Evolutionary conservation across 2,329 filamentous ascomycete species (phyloP), one percentile per base, ranked within the genome.

Genomic region (Cordyceps javanica): DNA sequence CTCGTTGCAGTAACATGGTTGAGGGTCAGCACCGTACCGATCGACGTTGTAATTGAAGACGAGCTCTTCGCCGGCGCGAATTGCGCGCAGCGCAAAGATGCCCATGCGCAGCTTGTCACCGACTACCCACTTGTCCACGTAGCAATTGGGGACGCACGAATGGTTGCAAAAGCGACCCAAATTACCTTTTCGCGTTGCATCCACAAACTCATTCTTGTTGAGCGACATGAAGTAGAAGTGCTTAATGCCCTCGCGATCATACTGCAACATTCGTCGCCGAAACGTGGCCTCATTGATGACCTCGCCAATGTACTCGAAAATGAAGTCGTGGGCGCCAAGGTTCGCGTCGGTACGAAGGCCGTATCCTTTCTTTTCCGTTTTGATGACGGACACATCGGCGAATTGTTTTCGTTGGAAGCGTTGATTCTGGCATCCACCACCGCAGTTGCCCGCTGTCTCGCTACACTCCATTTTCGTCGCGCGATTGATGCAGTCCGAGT

Each of bases 181-280:
- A 65, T 97, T 97, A 52, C 94, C 94, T 71, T 91, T 96, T 70
- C 94, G 96, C 10, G 94, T 99, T 23, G 94, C 94, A 74, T 99
- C 94, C 59, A 99, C 91, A 69, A 97, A 99, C 72, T 97, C 94
- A 67, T 87, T 90, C 72, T 96, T 96, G 69, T 86, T 96, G 61
- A 99, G 85, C 28, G 94, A 97, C 94, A 99, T 99, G 77, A 99
- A 99, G 75, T 99, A 99, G 72, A 99, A 99, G 74, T 99, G 94
- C 72, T 95, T 96, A 80, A 99, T 97, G 60, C 92, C 92, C 71
- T 97, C 91, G 49, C 94, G 83, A 69, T 97, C 91, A 73, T 99
- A 99, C 67, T 95, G 89, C 39, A 91, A 77, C 86, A 95, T 97
- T 61, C 94, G 90, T 59, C 86, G 85, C 57, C 91, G 89, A 69